Evolutionary conservation across 768 basidiomycete species (phyloP).

Genomic region (Russula sp.): DNA sequence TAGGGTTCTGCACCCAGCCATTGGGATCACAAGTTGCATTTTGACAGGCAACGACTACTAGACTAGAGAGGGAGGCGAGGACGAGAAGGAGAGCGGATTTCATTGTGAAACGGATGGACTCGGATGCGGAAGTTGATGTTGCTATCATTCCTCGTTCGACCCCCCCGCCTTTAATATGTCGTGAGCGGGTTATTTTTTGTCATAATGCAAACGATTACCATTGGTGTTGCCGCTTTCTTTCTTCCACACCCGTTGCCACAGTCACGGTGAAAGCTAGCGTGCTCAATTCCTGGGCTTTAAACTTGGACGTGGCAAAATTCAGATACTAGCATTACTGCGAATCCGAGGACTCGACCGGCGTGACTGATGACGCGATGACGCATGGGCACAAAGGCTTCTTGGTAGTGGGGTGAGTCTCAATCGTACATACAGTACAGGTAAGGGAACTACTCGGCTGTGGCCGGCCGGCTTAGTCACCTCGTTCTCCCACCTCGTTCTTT

Average conservation of each 20-base stretch:
- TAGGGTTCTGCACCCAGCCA: conserved; percentile 45
- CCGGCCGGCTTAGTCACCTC: no score
- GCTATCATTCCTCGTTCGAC: background rate
- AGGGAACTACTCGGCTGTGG: no score
- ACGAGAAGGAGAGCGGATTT: background rate
- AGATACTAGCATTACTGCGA: no score
- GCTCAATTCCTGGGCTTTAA: background rate
- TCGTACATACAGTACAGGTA: no score
- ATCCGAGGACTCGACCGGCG: background rate
- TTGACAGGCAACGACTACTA: background rate
- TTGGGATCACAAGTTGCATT: background rate
- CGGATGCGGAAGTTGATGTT: background rate
- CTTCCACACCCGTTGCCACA: background rate
- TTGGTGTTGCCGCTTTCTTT: background rate
- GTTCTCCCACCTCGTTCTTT: no score
- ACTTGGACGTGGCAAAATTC: background rate
- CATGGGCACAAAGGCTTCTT: no score
- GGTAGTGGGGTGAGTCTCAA: no score
- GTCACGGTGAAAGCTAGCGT: background rate
- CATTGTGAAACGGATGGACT: background rate
- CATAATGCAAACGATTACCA: background rate
- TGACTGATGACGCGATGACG: no score
- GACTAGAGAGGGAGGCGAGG: background rate
- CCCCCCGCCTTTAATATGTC: conserved; percentile 1
- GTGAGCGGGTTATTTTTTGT: background rate